Conservation (phyloP, 2,329 filamentous ascomycete genomes). For the Saccharata proteae region DNA sequence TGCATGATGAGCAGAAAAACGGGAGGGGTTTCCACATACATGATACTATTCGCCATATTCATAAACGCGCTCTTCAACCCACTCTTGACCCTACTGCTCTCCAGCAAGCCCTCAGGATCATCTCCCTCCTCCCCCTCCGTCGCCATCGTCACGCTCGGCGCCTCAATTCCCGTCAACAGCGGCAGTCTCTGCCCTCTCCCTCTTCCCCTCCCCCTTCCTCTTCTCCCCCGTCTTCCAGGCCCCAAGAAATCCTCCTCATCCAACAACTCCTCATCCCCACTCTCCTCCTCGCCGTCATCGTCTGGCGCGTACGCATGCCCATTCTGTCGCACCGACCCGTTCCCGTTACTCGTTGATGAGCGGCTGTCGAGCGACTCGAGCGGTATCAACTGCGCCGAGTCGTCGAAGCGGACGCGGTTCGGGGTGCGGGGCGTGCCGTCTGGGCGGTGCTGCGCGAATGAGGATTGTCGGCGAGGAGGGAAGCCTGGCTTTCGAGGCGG, state of each 20-base stretch:
- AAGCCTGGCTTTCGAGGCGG: slow-evolving; percentile 2
- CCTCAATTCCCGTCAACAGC: slow-evolving; percentile 71
- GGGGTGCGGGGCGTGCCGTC: slow-evolving; percentile 49
- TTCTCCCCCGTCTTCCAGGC: slow-evolving; percentile 10
- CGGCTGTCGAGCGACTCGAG: slow-evolving; percentile 2
- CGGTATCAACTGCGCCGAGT: slow-evolving; percentile 17
- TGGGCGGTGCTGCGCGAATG: slow-evolving; percentile 34
- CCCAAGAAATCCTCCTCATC: slow-evolving; percentile 51
- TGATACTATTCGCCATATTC: slow-evolving; percentile 99
- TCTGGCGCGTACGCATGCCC: slow-evolving; percentile 7
- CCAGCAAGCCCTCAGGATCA: slow-evolving; percentile 45
- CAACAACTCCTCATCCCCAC: slow-evolving; percentile 27
- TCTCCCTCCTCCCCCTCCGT: slow-evolving; percentile 43
- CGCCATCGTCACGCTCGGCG: slow-evolving; percentile 64
- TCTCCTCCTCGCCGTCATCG: slow-evolving; percentile 20
- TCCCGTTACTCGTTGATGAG: not conserved
- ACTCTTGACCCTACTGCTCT: slow-evolving; percentile 60
- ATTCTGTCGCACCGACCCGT: slow-evolving; percentile 1
- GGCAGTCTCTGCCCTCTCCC: slow-evolving; percentile 45
- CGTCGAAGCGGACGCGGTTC: slow-evolving; percentile 64
- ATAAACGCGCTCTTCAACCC: slow-evolving; percentile 83
- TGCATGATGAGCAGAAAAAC: not conserved
- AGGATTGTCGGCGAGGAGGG: slow-evolving; percentile 25
- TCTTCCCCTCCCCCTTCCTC: slow-evolving; percentile 25
- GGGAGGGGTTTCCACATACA: slow-evolving; percentile 31